Conservation (phyloP, 768 basidiomycete genomes). For the Tulasnella sp. region DNA sequence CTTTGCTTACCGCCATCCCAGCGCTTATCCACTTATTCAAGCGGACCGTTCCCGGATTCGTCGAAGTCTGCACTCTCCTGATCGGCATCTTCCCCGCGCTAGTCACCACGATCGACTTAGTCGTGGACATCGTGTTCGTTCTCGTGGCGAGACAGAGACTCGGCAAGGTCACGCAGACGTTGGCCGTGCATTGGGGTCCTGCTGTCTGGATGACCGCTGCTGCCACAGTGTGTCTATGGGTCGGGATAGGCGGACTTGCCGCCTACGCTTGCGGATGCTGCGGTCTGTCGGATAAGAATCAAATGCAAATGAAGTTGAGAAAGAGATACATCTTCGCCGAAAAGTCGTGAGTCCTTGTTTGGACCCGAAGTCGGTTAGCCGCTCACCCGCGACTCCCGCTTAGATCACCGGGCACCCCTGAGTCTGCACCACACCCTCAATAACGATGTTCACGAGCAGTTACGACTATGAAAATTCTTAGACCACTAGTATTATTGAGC, state of each 20-base stretch:
- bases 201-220: conserved; percentile 10
- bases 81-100: conserved; percentile 45
- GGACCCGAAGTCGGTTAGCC: background rate
- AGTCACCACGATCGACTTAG: conserved; percentile 43
- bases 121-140: conserved; percentile 51
- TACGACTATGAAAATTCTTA: background rate
- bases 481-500: background rate
- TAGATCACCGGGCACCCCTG: background rate
- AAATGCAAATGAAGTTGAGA: background rate
- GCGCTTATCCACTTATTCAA: conserved; percentile 46
- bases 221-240: conserved; percentile 4
- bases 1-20: conserved; percentile 40
- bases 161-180: background rate
- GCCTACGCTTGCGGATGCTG: conserved; percentile 12
- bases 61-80: conserved; percentile 43
- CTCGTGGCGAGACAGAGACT: conserved; percentile 39
- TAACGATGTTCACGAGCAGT: background rate
- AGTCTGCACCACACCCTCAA: background rate
- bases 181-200: background rate
- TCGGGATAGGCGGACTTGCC: conserved; percentile 7
- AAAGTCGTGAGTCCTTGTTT: background rate
- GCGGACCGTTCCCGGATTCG: conserved; percentile 19
- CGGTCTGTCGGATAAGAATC: background rate
- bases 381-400: background rate
- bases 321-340: background rate